A percentile compares a stretch with the other conserved stretches of the same genome.
Conservation (phyloP, 768 basidiomycete genomes). For the Termitomyces titanicus region DNA sequence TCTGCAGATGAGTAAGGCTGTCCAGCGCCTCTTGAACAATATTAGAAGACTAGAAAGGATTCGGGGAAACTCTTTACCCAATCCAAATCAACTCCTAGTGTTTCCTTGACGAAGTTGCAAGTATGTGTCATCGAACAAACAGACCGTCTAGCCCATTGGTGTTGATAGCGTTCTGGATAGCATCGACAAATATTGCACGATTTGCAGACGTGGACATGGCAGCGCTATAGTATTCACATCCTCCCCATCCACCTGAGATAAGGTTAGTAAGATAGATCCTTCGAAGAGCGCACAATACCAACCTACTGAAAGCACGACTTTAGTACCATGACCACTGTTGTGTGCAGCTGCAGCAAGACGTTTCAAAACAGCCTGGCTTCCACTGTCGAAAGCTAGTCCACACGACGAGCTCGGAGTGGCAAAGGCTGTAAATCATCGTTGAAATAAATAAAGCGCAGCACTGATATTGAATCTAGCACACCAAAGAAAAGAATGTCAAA, state of each 20-base stretch:
- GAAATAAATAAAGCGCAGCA: not conserved
- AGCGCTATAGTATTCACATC: slow-evolving; percentile 60
- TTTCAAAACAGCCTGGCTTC: slow-evolving; percentile 48
- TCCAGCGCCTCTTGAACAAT: slow-evolving; percentile 47
- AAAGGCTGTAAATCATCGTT: slow-evolving; percentile 46
- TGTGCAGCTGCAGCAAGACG: slow-evolving; percentile 56
- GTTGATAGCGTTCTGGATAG: slow-evolving; percentile 53
- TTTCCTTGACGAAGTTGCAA: not conserved
- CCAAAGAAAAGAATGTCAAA: slow-evolving; percentile 69
- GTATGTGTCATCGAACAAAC: slow-evolving; percentile 30
- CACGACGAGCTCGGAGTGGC: slow-evolving; percentile 60
- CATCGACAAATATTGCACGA: slow-evolving; percentile 53
- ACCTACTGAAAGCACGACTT: slow-evolving; percentile 67
- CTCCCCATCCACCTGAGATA: slow-evolving; percentile 65
- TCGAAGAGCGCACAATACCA: slow-evolving; percentile 25
- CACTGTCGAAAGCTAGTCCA: slow-evolving; percentile 47
- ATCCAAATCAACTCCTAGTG: slow-evolving; percentile 43
- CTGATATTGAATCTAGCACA: slow-evolving; percentile 17
- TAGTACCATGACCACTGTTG: slow-evolving; percentile 53
- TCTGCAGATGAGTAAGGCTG: slow-evolving; percentile 60
- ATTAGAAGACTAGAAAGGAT: not conserved
- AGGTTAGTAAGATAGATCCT: not conserved
- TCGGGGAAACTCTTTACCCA: slow-evolving; percentile 35
- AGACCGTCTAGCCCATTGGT: slow-evolving; percentile 62
- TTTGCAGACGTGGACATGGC: slow-evolving; percentile 46